Conservation (phyloP, 2,329 filamentous ascomycete genomes). For the Chalaropsis ovoidea region DNA sequence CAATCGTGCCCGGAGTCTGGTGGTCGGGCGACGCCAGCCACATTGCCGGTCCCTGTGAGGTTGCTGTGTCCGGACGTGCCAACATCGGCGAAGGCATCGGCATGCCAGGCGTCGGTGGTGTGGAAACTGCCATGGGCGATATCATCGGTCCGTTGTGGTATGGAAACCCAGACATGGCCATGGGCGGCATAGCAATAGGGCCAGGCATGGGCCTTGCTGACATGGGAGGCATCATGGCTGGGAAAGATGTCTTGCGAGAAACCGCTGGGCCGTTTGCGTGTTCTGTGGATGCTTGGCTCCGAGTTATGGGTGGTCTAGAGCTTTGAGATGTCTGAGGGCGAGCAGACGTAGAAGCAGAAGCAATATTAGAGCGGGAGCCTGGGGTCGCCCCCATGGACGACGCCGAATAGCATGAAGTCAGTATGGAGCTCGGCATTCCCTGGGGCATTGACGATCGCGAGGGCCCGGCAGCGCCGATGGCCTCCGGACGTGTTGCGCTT, state of each 20-base stretch:
- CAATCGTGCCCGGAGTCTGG: neutral
- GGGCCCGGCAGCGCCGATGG: neutral
- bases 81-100: neutral
- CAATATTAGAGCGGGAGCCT: neutral
- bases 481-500: neutral
- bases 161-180: neutral
- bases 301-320: neutral
- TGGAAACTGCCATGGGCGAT: neutral
- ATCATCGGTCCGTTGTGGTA: neutral
- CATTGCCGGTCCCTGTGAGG: slow-evolving; percentile 7
- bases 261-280: neutral
- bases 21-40: slow-evolving; percentile 1
- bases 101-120: neutral
- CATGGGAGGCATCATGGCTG: neutral
- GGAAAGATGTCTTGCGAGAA: neutral
- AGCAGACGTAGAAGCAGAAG: neutral
- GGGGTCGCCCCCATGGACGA: neutral
- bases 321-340: neutral
- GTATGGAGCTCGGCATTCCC: neutral
- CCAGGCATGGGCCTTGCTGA: neutral
- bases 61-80: neutral
- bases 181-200: slow-evolving; percentile 8
- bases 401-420: neutral
- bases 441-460: slow-evolving; percentile 13
- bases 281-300: neutral